Percentiles rank a stretch among this genome's conserved stretches.
These are phyloP conservation scores for Lentinula raphanica DNA, from an alignment of 768 basidiomycete species.

Conservation along the genomic window DNA sequence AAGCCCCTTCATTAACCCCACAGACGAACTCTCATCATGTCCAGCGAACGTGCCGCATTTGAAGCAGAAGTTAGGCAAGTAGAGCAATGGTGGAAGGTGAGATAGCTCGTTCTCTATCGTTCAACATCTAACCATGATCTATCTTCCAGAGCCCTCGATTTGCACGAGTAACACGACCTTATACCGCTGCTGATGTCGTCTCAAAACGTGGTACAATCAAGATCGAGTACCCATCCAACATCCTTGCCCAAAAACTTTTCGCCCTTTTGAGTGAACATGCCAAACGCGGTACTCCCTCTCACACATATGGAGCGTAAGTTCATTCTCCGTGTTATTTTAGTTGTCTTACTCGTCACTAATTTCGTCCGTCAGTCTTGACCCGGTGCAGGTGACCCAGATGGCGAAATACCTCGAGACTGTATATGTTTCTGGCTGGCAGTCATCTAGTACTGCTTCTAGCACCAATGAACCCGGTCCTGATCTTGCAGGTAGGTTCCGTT, in stretches of 20 bases:
- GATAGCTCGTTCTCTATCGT: conserved; percentile 4
- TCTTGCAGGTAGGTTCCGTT: conserved; percentile 68
- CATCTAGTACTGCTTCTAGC: conserved; percentile 87
- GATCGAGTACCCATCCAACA: conserved; percentile 81
- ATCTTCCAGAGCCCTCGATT: conserved; percentile 76
- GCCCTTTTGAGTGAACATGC: conserved; percentile 69
- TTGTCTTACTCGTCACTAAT: neutral
- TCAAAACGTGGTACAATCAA: conserved; percentile 86
- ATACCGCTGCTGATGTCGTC: conserved; percentile 90
- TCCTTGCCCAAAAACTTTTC: conserved; percentile 86
- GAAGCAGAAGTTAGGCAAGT: conserved; percentile 78
- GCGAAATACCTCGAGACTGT: conserved; percentile 97
- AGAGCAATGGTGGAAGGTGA: conserved; percentile 90
- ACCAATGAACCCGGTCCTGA: conserved; percentile 98
- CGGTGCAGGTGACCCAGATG: conserved; percentile 98
- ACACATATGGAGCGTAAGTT: conserved; percentile 98
- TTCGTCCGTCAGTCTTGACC: conserved; percentile 72
- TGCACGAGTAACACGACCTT: conserved; percentile 81
- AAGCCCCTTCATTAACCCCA: conserved; percentile 14
- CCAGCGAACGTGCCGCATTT: conserved; percentile 65
- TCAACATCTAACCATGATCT: conserved; percentile 7
- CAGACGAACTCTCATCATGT: conserved; percentile 36
- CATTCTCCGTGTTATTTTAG: neutral
- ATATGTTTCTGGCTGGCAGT: conserved; percentile 97
- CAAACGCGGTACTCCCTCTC: conserved; percentile 73